Evolutionary conservation across 352 stramenopile species (phyloP), one percentile per base, ranked within the genome.

Genomic region (Globisporangium sylvaticum): DNA sequence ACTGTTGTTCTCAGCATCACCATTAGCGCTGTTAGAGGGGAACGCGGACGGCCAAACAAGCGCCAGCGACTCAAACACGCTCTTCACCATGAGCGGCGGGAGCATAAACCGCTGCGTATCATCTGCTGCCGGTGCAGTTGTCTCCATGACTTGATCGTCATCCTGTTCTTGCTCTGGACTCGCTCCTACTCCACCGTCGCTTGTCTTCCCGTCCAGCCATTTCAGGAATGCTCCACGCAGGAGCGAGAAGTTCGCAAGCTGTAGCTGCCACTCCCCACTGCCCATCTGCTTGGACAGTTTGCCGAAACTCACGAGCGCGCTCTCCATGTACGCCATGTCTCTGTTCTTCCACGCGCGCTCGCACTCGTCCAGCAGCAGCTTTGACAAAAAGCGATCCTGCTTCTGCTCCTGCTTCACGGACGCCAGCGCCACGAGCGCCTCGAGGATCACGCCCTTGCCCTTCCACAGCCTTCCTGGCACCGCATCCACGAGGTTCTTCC

Each of bases 381-480:
- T 32, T 4, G 27, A 59, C 27, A 59, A 22, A 8, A 59, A 25
- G 4, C 27, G 27, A 18, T 42, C 12, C 27, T 61, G 53, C 0
- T 32, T 27, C 7, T 59, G 54, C 34, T 71, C 60, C 15, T 46
- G 46, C 34, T 71, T 66, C 2, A 83, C 69, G 48, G 58, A 48
- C 3, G 78, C 77, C n/a, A 90, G 70, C 2, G 73, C 71, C 3
- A 90, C 81, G 6, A 94, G 75, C 15, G 87, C 82, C 58, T 94
- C 87, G 9, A 94, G 65, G 34, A 92, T 77, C 22, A 84, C 79
- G 14, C 87, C 87, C 55, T 94, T 94, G 48, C 87, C 84, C 37
- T 73, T 83, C 87, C 87, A 94, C 2, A 94, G 69, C 50, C 83
- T 78, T 2, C 87, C 87, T 6, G 87, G 87, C 9, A 94, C 78